These are phyloP conservation scores for Aegilops bicornis DNA, from an alignment of 176 grass and related monocot species.

Conservation along the genomic window DNA sequence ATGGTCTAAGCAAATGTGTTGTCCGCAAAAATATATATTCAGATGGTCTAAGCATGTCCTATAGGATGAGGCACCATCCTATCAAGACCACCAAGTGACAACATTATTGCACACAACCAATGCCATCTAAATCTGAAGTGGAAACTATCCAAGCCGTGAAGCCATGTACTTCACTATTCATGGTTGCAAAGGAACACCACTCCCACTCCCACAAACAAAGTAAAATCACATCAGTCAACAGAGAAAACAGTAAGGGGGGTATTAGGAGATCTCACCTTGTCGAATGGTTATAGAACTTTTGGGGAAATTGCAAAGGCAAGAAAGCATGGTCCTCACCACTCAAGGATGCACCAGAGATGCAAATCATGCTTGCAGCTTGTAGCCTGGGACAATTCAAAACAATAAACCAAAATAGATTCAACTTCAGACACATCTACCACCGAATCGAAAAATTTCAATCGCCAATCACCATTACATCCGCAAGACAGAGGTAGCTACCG, in stretches of 20 bases:
- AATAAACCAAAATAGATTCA: no score
- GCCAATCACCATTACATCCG: no score
- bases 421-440: no score
- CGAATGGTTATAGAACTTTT: no score
- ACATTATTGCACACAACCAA: conserved; percentile 29
- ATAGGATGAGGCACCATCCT: background rate
- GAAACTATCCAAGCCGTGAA: conserved; percentile 27
- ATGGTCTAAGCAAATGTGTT: no score
- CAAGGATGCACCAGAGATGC: conserved; percentile 93
- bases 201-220: background rate
- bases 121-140: conserved; percentile 19
- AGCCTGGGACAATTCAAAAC: no score
- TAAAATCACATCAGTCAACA: conserved; percentile 23
- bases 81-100: background rate
- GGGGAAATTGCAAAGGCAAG: background rate
- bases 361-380: conserved; percentile 88
- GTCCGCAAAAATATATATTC: no score
- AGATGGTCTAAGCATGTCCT: no score
- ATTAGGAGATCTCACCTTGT: conserved; percentile 68
- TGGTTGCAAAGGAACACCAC: conserved; percentile 26
- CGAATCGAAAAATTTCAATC: no score
- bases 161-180: conserved; percentile 9
- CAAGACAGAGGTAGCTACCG: no score
- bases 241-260: background rate
- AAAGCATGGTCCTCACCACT: conserved; percentile 57